Conservation (phyloP, 331 rosid genomes). For the Prunus yedoensis region DNA sequence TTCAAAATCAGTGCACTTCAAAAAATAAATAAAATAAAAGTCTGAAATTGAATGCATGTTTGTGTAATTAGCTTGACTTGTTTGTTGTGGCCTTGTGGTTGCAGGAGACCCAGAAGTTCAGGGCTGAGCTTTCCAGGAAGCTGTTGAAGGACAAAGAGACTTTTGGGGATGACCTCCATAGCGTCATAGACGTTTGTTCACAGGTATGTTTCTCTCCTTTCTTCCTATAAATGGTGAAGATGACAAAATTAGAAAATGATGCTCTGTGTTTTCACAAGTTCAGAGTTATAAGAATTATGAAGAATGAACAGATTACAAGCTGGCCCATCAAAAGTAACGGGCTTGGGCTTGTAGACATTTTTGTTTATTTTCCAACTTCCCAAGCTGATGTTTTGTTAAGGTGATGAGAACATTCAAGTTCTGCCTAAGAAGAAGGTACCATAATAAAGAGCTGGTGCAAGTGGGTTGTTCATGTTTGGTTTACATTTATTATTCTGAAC, state of each 20-base stretch:
- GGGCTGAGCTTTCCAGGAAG: constrained; percentile 45
- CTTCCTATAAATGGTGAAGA: too few species aligned
- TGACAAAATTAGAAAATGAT: too few species aligned
- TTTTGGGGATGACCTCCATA: constrained; percentile 56
- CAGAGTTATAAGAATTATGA: too few species aligned
- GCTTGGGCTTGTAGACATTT: too few species aligned
- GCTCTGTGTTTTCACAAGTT: too few species aligned
- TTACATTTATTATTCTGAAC: neutral
- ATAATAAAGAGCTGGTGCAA: neutral
- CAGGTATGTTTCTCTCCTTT: constrained; percentile 36
- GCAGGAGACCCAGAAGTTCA: constrained; percentile 68
- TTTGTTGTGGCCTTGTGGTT: neutral
- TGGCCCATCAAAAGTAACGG: too few species aligned
- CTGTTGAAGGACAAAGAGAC: constrained; percentile 45
- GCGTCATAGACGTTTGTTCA: constrained; percentile 53
- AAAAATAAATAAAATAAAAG: too few species aligned
- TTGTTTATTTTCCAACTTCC: too few species aligned
- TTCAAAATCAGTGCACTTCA: neutral
- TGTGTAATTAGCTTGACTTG: neutral
- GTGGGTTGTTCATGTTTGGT: constrained; percentile 10
- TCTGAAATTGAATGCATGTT: neutral
- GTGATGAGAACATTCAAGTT: neutral
- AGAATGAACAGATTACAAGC: too few species aligned
- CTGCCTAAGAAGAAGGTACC: neutral
- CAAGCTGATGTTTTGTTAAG: too few species aligned